Conservation (phyloP, 495 filamentous ascomycete species). For the Aspergillus steynii region DNA sequence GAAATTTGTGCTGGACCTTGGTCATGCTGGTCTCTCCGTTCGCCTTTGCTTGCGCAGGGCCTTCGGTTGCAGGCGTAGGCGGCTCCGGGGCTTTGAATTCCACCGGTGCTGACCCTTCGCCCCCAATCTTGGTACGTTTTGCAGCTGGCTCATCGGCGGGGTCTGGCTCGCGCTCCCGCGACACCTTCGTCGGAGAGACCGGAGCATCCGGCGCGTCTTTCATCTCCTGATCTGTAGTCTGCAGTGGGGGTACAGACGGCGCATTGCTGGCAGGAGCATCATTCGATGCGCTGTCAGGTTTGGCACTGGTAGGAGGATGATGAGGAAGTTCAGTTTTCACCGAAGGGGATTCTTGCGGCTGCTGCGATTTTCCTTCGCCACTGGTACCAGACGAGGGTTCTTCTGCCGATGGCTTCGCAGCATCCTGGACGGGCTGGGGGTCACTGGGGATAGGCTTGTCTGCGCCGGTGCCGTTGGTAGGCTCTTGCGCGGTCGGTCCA, state of each 20-base stretch:
- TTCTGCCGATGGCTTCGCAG: constrained; percentile 9
- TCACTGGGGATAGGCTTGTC: constrained; percentile 22
- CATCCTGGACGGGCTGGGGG: constrained; percentile 18
- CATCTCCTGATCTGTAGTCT: constrained; percentile 41
- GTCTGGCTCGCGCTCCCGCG: constrained; percentile 71
- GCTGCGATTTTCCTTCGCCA: constrained; percentile 7
- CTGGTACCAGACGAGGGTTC: constrained; percentile 3
- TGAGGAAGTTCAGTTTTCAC: constrained; percentile 39
- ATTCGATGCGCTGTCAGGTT: constrained; percentile 10
- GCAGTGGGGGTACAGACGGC: constrained; percentile 18
- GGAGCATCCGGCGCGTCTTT: constrained; percentile 40
- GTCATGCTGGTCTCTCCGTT: constrained; percentile 44
- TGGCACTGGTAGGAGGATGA: constrained; percentile 26
- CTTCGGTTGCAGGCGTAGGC: constrained; percentile 31
- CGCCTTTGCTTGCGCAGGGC: constrained; percentile 9
- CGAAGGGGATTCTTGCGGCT: constrained; percentile 11
- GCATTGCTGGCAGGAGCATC: constrained; percentile 7
- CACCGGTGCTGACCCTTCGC: constrained; percentile 25
- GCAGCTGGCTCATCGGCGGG: constrained; percentile 70
- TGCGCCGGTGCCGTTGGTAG: constrained; percentile 9
- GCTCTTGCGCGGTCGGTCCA: constrained; percentile 2
- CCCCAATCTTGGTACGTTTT: constrained; percentile 72
- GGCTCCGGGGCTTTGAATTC: constrained; percentile 42
- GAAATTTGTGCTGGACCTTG: constrained; percentile 55
- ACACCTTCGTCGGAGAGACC: constrained; percentile 54